Evolutionary conservation across 2,329 filamentous ascomycete genomes (phyloP), one percentile per base, ranked within the genome.

Genomic region (Fusarium poae): DNA sequence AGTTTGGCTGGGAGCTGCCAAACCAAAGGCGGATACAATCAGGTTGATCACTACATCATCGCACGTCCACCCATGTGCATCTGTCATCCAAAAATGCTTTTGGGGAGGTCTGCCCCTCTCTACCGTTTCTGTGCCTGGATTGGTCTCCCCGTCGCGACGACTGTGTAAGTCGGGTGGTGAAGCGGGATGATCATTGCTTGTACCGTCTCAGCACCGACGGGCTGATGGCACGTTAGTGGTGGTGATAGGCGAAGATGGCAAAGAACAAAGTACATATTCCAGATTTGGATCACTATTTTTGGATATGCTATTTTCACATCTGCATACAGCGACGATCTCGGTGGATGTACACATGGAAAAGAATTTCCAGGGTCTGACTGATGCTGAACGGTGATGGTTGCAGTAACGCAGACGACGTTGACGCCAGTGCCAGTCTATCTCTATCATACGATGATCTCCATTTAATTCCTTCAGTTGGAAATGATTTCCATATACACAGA

Each of bases 11-110:
- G 67, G 49, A 51, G 50, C 62, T 69, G 67, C 50, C 54, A 70
- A 64, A 58, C 67, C 67, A n/a, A 70, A 70, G 37, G 35, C 35
- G 67, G 67, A 60, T 50, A 70, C 54, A 21, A 49, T 60, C 48
- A 49, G 53, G 67, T 61, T 68, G 67, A 70, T 70, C 67, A 70
- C 67, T 70, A 70, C 67, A 70, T 70, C 67, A 70, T 70, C 58
- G 57, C 43, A 69, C 67, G 48, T 70, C 58, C 53, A 70, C 67
- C 67, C 67, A 67, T 70, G 67, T 55, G 54, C 57, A 51, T 67
- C 62, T 69, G 49, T 49, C 62, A 64, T 67, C 66, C 52, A 37
- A 39, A 63, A 57, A 32, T 40, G 40, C 16, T 45, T 68, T 69
- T 66, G 37, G 62, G 40, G 52, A 70, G 64, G 56, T 27, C 52